Evolutionary conservation across 352 stramenopile genomes (phyloP), one percentile per base, ranked within the genome.

Genomic region (Pythium phragmitis): DNA sequence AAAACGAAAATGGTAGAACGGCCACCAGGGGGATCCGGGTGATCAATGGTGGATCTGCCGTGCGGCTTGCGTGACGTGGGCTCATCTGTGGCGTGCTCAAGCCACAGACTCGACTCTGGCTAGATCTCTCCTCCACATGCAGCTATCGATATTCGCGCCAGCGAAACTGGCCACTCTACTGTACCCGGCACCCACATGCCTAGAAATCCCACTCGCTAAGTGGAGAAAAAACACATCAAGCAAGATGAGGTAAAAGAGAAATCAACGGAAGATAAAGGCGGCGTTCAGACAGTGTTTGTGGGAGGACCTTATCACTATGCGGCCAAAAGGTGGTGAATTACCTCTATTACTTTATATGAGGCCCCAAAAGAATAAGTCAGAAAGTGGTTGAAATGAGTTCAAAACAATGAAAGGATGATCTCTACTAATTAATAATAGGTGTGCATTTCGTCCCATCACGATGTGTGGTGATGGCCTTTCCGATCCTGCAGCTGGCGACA

Each of bases 1-100:
- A 51, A 37, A 51, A 54, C 54, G 47, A 46, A 55, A 54, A 48
- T n/a, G 9, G 45, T 55, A 48, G 56, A 63, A 63, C 56, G 39
- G 45, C 55, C 45, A 41, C 55, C 3, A 21, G 8, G 21, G 12
- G 17, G 19, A 41, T 26, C 53, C 26, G 1, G 26, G 26, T 30
- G 26, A 30, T 30, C 26, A 30, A 30, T 3, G 26, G 26, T 30
- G 26, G 26, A 30, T 30, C 26, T 30, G 26, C 26, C 26, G 37
- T 60, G 53, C 51, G n/a, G 34, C 48, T 28, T 26, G 37, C 52
- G 47, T 14, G 21, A 47, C n/a, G 8, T 5, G 19, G 39, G 39
- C 55, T 62, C 55, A 50, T 62, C 42, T 54, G 54, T 42, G 26
- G 7, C 11, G 17, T 23, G 26, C 26, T 4, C 16, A 23, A 28